Evolutionary conservation across 2,329 filamentous ascomycete genomes (phyloP), one percentile per base, ranked within the genome.

Genomic region (Aspergillus novofumigatus): DNA sequence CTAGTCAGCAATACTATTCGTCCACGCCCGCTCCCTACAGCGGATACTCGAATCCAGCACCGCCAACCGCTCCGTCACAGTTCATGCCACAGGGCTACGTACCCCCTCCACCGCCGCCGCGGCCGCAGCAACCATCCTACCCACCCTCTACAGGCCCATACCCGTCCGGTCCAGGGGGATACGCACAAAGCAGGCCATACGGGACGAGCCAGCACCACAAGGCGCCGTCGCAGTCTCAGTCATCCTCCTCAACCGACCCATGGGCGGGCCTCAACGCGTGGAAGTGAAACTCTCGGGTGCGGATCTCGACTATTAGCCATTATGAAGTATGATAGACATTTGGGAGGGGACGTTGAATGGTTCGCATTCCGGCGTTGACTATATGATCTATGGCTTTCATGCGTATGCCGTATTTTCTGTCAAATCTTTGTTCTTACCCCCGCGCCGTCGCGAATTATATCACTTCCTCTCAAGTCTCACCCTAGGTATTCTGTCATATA

Each of bases 241-340:
- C 71, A 51, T 65, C 70, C 32, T 67, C 66, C 47, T 60, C 68
- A 11, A 65, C 67, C 59, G 86, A 91, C 78, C 87, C 87, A 7
- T 91, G 86, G 86, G 86, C 86, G 17, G 87, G 87, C 4, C 71
- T 91, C 63, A 87, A 82, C 75, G 83, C 82, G 49, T 90, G 87
- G 87, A 88, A 87, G 71, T 89, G 61, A 70, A 55, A 14, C 26
- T 35, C 38, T 25, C 4, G 25, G 52, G 28, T 26, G 23, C 25
- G 17, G n/a, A 51, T 57, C 29, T 47, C n/a, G 52, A 26, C 17
- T 17, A 17, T 44, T n/a, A 53, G 25, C 28, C 49, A 54, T 59
- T 53, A 63, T 56, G 55, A 66, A 56, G 54, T 62, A 66, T 57
- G 64, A 64, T 66, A 66, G 62, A 65, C 57, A 55, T 59, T 52